These are phyloP conservation scores for Clarireedia paspali DNA, from an alignment of 2,329 filamentous ascomycete genomes.

Conservation along the genomic window DNA sequence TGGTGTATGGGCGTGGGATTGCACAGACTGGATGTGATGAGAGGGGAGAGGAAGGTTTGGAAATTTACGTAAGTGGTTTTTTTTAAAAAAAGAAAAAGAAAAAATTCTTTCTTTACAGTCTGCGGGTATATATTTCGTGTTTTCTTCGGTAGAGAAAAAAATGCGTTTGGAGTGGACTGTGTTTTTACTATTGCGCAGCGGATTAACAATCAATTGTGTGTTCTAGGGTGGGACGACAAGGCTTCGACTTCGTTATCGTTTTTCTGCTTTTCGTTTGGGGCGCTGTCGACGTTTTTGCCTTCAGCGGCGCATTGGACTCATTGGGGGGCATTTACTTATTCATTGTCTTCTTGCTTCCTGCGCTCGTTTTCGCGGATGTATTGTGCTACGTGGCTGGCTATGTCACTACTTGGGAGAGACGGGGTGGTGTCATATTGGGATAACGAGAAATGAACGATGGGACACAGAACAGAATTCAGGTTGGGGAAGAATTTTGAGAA, in stretches of 20 bases:
- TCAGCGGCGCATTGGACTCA: background rate
- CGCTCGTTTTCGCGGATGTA: background rate
- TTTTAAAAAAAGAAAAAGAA: too few relatives aligned
- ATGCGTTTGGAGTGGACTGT: too few relatives aligned
- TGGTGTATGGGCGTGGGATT: background rate
- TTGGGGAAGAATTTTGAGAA: too few relatives aligned
- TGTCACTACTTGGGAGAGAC: background rate
- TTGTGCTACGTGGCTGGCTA: background rate
- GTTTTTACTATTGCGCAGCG: background rate
- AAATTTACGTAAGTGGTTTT: background rate
- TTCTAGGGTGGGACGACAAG: background rate
- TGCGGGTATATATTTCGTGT: background rate
- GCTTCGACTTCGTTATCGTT: background rate
- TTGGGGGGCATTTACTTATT: background rate
- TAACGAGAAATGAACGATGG: background rate
- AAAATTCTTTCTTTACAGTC: background rate
- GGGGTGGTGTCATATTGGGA: background rate
- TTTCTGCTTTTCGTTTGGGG: background rate
- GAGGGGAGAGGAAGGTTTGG: background rate
- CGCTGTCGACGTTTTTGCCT: background rate
- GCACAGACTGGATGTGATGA: background rate
- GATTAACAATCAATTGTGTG: background rate
- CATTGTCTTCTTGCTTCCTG: background rate
- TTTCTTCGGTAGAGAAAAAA: too few relatives aligned
- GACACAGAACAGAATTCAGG: too few relatives aligned